phyloP scores from a whole-genome alignment of 345 rosid species.

The Ailanthus altissimus region DNA sequence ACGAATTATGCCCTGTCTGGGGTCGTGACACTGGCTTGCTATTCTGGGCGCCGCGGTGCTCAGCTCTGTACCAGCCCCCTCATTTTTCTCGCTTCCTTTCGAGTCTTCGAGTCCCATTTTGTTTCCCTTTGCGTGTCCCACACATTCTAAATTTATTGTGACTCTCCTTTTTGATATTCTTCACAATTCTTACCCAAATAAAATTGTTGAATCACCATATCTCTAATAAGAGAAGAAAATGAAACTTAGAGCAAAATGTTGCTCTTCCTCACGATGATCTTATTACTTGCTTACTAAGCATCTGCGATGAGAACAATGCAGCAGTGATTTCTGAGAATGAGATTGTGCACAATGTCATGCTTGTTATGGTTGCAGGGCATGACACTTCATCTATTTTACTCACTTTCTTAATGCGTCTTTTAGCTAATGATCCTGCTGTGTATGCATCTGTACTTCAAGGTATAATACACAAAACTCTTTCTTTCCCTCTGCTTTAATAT shows the following conservation, averaged over 20 bases:
- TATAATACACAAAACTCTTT: constrained; percentile 13
- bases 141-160: too few relatives aligned
- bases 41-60: too few relatives aligned
- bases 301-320: constrained; percentile 12
- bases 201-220: too few relatives aligned
- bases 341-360: constrained; percentile 49
- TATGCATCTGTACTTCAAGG: constrained; percentile 51
- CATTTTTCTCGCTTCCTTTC: too few relatives aligned
- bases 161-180: too few relatives aligned
- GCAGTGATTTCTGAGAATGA: constrained; percentile 42
- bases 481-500: neutral
- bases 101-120: too few relatives aligned
- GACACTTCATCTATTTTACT: constrained; percentile 52
- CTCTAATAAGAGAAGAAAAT: constrained; percentile 45
- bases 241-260: constrained; percentile 32
- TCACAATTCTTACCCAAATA: too few relatives aligned
- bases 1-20: too few relatives aligned
- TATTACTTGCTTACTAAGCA: constrained; percentile 46
- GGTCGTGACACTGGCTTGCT: too few relatives aligned
- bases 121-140: too few relatives aligned
- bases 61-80: too few relatives aligned
- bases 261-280: constrained; percentile 42
- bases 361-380: constrained; percentile 61
- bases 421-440: constrained; percentile 42
- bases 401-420: constrained; percentile 48